phyloP scores from a whole-genome alignment of 441 rosid species.

The Erysimum cheiri region DNA sequence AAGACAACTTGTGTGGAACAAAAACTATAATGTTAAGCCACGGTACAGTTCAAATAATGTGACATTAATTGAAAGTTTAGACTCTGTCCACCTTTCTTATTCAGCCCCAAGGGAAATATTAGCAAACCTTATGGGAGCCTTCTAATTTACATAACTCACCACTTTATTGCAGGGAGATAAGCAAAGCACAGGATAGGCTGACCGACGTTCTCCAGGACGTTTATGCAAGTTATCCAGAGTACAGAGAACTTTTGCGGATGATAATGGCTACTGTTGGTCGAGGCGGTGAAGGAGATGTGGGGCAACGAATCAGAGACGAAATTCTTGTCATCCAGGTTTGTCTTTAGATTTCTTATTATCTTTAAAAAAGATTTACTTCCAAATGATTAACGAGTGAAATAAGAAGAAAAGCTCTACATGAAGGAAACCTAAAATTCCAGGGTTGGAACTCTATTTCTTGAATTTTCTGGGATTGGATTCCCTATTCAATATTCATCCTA shows the following conservation, averaged over 20 bases:
- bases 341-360: constrained; percentile 36
- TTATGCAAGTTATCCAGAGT: constrained; percentile 64
- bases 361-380: constrained; percentile 37
- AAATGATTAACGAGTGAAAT: constrained; percentile 74
- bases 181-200: constrained; percentile 96
- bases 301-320: constrained; percentile 98
- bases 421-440: constrained; percentile 10
- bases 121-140: constrained; percentile 23
- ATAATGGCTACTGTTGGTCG: constrained; percentile 97
- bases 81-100: constrained; percentile 24
- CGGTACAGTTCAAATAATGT: constrained; percentile 58
- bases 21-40: constrained; percentile 99
- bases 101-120: constrained; percentile 5
- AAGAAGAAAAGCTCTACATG: constrained; percentile 41
- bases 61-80: constrained; percentile 25
- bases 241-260: constrained; percentile 84
- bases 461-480: neutral
- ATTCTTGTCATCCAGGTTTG: constrained; percentile 95
- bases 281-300: constrained; percentile 99
- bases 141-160: constrained; percentile 12
- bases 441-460: constrained; percentile 14
- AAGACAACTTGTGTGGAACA: constrained; percentile 98
- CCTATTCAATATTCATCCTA: neutral
- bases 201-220: constrained; percentile 76
- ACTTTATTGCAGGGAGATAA: constrained; percentile 81